These are phyloP conservation scores for Symbiodinium pilosum DNA, from an alignment of 73 alveolate genomes.

Conservation along the genomic window DNA sequence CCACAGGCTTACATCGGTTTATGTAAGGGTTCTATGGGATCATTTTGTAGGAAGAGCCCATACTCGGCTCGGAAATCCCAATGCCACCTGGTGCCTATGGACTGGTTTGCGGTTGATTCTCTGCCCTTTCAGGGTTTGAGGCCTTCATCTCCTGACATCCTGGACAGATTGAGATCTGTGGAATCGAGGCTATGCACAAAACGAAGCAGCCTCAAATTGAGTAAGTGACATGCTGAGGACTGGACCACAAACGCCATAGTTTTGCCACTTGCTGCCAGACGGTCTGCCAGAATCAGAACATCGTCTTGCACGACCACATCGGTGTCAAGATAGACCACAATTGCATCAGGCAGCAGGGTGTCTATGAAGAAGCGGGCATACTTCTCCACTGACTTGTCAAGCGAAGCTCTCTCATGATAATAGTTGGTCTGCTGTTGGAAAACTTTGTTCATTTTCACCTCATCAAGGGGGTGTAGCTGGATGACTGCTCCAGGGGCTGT, in stretches of 20 bases:
- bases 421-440: background rate
- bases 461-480: background rate
- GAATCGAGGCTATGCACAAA: background rate
- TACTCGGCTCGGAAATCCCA: too few relatives aligned
- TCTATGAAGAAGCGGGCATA: slow-evolving; percentile 4
- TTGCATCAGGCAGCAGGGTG: background rate
- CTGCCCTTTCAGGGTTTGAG: too few relatives aligned
- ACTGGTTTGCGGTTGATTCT: too few relatives aligned
- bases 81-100: too few relatives aligned
- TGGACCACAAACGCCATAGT: slow-evolving; percentile 13
- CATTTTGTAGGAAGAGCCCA: too few relatives aligned
- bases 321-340: slow-evolving; percentile 31
- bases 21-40: too few relatives aligned
- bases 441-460: background rate
- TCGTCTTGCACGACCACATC: slow-evolving; percentile 14
- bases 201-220: too few relatives aligned
- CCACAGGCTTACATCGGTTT: too few relatives aligned
- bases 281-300: background rate
- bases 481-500: background rate
- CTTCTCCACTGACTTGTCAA: background rate
- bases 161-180: too few relatives aligned
- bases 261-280: background rate
- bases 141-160: too few relatives aligned
- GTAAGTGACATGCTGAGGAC: background rate
- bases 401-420: background rate